Evolutionary conservation across 2,329 filamentous ascomycete genomes (phyloP).

Genomic region (Clonostachys solani): DNA sequence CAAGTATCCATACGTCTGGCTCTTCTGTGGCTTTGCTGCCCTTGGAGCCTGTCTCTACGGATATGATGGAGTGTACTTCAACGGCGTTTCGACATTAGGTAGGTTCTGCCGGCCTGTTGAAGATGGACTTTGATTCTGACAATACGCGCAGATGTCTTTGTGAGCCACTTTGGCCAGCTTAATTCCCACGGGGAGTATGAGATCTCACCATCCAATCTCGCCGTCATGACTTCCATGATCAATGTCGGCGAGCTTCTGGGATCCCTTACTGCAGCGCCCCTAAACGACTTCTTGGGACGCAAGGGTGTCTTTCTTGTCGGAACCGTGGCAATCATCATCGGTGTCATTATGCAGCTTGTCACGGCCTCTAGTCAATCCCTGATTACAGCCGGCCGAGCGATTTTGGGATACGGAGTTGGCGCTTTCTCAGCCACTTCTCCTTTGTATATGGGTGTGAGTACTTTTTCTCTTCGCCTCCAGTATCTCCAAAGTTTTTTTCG

Average conservation of each 20-base stretch:
- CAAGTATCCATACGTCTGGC: slow-evolving; percentile 21
- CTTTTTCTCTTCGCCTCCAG: not conserved
- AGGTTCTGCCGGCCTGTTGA: not conserved
- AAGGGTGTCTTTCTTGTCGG: slow-evolving; percentile 22
- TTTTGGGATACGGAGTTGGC: slow-evolving; percentile 20
- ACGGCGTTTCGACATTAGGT: slow-evolving; percentile 24
- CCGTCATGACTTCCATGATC: slow-evolving; percentile 30
- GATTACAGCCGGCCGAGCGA: slow-evolving; percentile 14
- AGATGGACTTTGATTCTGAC: not conserved
- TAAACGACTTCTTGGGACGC: slow-evolving; percentile 27
- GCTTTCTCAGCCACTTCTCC: slow-evolving; percentile 30
- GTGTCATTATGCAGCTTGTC: slow-evolving; percentile 13
- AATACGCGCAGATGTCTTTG: slow-evolving; percentile 18
- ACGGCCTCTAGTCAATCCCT: slow-evolving; percentile 13
- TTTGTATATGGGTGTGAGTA: slow-evolving; percentile 24
- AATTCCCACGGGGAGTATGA: slow-evolving; percentile 17
- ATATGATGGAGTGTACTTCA: slow-evolving; percentile 29
- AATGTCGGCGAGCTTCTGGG: slow-evolving; percentile 30
- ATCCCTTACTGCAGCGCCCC: slow-evolving; percentile 23
- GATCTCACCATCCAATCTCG: slow-evolving; percentile 12
- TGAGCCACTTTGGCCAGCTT: slow-evolving; percentile 21
- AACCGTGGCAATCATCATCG: slow-evolving; percentile 17
- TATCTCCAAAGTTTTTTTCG: not conserved
- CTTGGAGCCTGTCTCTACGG: slow-evolving; percentile 29
- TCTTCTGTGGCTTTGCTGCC: slow-evolving; percentile 26